A percentile compares a stretch with the other conserved stretches of the same genome.
Conservation (phyloP, 2,329 filamentous ascomycete genomes). For the Ophiostoma ulmi region DNA sequence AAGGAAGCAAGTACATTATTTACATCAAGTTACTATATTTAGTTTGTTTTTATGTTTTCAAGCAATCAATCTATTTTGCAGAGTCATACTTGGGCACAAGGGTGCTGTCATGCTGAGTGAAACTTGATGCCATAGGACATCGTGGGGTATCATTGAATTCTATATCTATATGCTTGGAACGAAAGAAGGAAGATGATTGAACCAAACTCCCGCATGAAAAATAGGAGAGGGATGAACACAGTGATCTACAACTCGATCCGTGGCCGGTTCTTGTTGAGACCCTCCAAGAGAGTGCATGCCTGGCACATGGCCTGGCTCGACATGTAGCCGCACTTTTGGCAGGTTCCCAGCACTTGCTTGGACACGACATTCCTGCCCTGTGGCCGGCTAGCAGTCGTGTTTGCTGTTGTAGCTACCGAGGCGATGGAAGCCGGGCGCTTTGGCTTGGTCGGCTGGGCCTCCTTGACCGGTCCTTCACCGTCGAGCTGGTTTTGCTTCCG, state of each 20-base stretch:
- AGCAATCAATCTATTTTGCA: conserved; percentile 2
- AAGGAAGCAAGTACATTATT: conserved; percentile 9
- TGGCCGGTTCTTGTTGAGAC: conserved; percentile 73
- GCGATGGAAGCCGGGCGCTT: not conserved
- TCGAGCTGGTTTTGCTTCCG: conserved; percentile 32
- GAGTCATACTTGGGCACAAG: not conserved
- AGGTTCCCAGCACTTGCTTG: conserved; percentile 75
- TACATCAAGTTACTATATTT: not conserved
- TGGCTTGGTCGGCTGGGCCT: conserved; percentile 25
- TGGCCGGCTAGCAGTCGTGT: not conserved
- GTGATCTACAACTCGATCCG: conserved; percentile 48
- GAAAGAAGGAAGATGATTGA: not conserved
- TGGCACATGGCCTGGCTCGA: conserved; percentile 93
- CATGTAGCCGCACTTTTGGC: conserved; percentile 86
- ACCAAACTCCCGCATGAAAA: too few relatives aligned
- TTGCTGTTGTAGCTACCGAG: not conserved
- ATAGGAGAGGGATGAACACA: not conserved
- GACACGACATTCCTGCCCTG: conserved; percentile 34
- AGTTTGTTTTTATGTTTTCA: conserved; percentile 2
- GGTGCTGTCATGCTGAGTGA: not conserved
- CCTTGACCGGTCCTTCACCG: conserved; percentile 23
- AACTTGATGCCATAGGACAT: conserved; percentile 9
- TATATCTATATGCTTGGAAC: conserved; percentile 8
- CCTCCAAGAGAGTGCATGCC: conserved; percentile 84
- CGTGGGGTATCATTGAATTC: conserved; percentile 19